A percentile compares a stretch with the other conserved stretches of the same genome.
These are phyloP conservation scores for Penicillium malachiteum DNA, from an alignment of 495 filamentous ascomycete genomes.

Conservation along the genomic window DNA sequence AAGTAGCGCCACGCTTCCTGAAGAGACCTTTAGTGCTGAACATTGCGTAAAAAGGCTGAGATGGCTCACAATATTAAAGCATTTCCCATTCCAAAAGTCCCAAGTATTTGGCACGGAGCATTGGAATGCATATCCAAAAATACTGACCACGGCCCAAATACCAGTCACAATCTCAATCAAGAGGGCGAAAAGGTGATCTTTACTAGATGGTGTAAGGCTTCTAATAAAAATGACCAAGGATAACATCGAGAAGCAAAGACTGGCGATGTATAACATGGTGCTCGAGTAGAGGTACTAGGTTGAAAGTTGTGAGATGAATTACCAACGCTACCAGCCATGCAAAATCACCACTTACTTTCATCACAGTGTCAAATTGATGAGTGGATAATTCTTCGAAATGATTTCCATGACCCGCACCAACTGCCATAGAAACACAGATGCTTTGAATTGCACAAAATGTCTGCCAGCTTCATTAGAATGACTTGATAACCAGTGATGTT, in stretches of 20 bases:
- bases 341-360: constrained; percentile 23
- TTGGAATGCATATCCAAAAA: constrained; percentile 27
- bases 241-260: constrained; percentile 27
- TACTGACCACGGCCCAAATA: constrained; percentile 17
- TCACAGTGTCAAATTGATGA: constrained; percentile 17
- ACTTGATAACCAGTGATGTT: background rate
- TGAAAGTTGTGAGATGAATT: background rate
- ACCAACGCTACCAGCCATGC: background rate
- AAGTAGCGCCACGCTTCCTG: constrained; percentile 29
- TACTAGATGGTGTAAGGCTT: constrained; percentile 19
- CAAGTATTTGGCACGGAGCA: constrained; percentile 23
- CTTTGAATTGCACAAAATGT: constrained; percentile 23
- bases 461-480: constrained; percentile 6
- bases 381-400: constrained; percentile 17
- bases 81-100: constrained; percentile 24
- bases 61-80: constrained; percentile 23
- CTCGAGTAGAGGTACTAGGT: constrained; percentile 24
- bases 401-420: constrained; percentile 28
- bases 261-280: constrained; percentile 24
- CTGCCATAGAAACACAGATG: constrained; percentile 25
- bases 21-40: background rate
- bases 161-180: constrained; percentile 11
- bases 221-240: constrained; percentile 26
- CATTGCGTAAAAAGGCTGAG: background rate
- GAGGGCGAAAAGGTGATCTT: constrained; percentile 18